Evolutionary conservation across 2,329 filamentous ascomycete genomes (phyloP).

Genomic region (Simplicillium aogashimaense): DNA sequence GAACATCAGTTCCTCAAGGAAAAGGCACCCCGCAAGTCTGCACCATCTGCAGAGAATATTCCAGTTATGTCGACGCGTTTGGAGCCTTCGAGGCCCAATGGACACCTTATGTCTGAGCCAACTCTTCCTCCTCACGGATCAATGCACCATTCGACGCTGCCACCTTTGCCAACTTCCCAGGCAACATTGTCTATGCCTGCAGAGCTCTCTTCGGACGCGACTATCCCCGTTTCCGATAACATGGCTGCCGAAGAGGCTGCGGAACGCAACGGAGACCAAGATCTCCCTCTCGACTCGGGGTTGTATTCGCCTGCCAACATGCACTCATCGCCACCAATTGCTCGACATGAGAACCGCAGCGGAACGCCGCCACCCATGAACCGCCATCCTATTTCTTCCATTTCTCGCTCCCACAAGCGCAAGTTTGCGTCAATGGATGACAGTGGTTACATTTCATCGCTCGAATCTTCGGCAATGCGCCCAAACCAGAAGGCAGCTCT

Average conservation of each 20-base stretch:
- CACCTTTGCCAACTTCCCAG: conserved; percentile 27
- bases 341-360: conserved; percentile 48
- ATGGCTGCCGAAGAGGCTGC: conserved; percentile 39
- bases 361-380: conserved; percentile 68
- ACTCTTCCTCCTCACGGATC: conserved; percentile 35
- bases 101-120: conserved; percentile 31
- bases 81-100: conserved; percentile 36
- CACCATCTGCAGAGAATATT: conserved; percentile 45
- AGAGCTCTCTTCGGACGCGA: conserved; percentile 69
- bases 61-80: conserved; percentile 48
- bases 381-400: conserved; percentile 52
- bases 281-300: conserved; percentile 32
- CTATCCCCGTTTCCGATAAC: conserved; percentile 61
- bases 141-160: conserved; percentile 25
- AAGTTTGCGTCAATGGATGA: conserved; percentile 76
- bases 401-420: conserved; percentile 58
- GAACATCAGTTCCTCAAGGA: conserved; percentile 86
- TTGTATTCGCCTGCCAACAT: conserved; percentile 65
- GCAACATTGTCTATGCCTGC: conserved; percentile 28
- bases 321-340: conserved; percentile 83
- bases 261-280: conserved; percentile 32
- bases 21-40: conserved; percentile 56
- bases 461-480: conserved; percentile 81
- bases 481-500: conserved; percentile 49
- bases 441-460: conserved; percentile 92